Evolutionary conservation across 2,329 filamentous ascomycete species (phyloP).

Genomic region (Amylocarpus encephaloides): DNA sequence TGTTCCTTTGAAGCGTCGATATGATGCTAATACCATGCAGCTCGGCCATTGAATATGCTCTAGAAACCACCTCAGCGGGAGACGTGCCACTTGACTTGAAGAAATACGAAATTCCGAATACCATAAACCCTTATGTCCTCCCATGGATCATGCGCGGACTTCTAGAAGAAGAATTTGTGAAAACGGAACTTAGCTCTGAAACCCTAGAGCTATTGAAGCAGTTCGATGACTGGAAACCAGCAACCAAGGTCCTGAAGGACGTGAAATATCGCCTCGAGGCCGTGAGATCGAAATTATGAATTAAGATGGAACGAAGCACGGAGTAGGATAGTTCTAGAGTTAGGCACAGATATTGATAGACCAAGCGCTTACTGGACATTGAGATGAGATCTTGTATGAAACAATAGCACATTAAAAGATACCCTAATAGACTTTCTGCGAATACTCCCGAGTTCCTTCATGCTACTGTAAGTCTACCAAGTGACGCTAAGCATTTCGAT

Average conservation of each 20-base stretch:
- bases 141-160: conserved; percentile 95
- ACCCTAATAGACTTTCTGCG: neutral
- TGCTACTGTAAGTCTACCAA: too few relatives aligned
- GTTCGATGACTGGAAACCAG: conserved; percentile 91
- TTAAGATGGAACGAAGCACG: neutral
- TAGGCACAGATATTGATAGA: neutral
- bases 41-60: conserved; percentile 63
- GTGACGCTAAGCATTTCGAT: too few relatives aligned
- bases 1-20: neutral
- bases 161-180: conserved; percentile 86
- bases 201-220: conserved; percentile 72
- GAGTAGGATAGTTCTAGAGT: neutral
- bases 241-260: conserved; percentile 86
- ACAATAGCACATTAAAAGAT: neutral
- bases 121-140: conserved; percentile 77
- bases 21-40: conserved; percentile 29
- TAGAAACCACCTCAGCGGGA: conserved; percentile 60
- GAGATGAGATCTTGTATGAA: neutral
- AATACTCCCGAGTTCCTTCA: too few relatives aligned
- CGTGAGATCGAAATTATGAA: conserved; percentile 70
- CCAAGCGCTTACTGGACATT: neutral
- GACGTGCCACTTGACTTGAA: conserved; percentile 44
- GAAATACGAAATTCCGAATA: conserved; percentile 43
- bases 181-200: conserved; percentile 70
- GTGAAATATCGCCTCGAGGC: conserved; percentile 92